Conservation (phyloP, 495 filamentous ascomycete species). For the Neurospora sp. region DNA sequence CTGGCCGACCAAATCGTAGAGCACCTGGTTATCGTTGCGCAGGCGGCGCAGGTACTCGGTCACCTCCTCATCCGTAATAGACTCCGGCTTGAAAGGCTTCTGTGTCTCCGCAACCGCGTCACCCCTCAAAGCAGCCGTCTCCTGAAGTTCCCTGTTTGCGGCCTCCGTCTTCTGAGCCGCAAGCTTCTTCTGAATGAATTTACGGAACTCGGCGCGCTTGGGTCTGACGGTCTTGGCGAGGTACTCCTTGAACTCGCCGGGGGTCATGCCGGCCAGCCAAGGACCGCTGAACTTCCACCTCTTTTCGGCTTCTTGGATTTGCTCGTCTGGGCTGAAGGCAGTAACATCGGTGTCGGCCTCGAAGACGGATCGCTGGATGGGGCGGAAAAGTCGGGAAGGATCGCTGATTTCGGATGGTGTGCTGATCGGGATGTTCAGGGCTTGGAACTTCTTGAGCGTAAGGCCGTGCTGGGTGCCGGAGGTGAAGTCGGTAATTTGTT, state of each 20-base stretch:
- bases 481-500: slow-evolving; percentile 86
- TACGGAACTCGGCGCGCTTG: slow-evolving; percentile 50
- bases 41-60: slow-evolving; percentile 49
- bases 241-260: slow-evolving; percentile 61
- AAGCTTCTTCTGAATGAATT: slow-evolving; percentile 43
- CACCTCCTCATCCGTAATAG: slow-evolving; percentile 53
- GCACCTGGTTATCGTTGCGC: slow-evolving; percentile 37
- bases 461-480: slow-evolving; percentile 74
- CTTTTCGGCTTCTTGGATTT: slow-evolving; percentile 21
- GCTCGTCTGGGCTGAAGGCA: slow-evolving; percentile 21
- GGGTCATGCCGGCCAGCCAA: slow-evolving; percentile 66
- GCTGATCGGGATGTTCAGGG: slow-evolving; percentile 47
- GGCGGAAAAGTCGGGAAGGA: slow-evolving; percentile 2
- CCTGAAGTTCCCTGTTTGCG: slow-evolving; percentile 13
- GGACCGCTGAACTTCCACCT: slow-evolving; percentile 75
- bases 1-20: slow-evolving; percentile 38
- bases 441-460: slow-evolving; percentile 79
- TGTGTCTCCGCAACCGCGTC: slow-evolving; percentile 22
- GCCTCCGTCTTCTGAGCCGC: slow-evolving; percentile 36
- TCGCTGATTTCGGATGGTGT: slow-evolving; percentile 28
- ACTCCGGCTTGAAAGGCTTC: slow-evolving; percentile 13
- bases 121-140: slow-evolving; percentile 40
- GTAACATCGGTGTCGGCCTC: slow-evolving; percentile 46
- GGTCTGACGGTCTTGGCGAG: slow-evolving; percentile 50
- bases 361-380: slow-evolving; percentile 42